Evolutionary conservation across 2,329 filamentous ascomycete genomes (phyloP).

Genomic region (Hymenoscyphus repandus): DNA sequence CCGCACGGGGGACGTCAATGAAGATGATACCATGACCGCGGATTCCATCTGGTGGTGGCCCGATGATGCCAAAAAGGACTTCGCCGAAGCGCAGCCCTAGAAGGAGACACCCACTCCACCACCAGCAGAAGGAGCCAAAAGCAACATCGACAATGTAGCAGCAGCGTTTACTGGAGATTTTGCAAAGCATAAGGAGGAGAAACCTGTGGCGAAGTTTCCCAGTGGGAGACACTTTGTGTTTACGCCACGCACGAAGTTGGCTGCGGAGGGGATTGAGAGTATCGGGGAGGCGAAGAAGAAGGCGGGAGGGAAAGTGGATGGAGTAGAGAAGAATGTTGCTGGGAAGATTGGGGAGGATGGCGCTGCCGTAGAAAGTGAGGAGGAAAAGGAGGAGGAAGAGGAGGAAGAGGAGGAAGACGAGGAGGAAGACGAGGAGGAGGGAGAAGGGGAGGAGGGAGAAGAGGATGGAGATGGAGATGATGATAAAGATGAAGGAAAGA

Average conservation of each 20-base stretch:
- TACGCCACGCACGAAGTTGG: background rate
- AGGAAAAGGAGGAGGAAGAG: background rate
- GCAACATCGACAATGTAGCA: too few species aligned
- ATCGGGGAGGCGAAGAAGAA: background rate
- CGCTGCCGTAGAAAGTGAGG: background rate
- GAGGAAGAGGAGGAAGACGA: background rate
- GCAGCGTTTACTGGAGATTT: too few species aligned
- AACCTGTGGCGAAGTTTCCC: background rate
- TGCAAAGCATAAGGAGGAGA: background rate
- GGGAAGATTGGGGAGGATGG: background rate
- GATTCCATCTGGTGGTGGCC: background rate
- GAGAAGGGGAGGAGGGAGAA: background rate
- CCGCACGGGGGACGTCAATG: background rate
- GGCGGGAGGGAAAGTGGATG: background rate
- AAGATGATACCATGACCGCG: background rate
- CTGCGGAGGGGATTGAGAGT: background rate
- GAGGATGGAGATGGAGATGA: background rate
- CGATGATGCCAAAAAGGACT: background rate
- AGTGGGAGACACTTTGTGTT: background rate
- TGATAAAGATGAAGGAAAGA: background rate
- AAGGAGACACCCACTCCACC: background rate
- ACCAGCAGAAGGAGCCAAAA: too few species aligned
- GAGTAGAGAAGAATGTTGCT: background rate
- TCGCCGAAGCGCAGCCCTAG: background rate
- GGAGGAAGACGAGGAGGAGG: background rate